These are phyloP conservation scores for Linum lewisii DNA, from an alignment of 345 rosid species.

Conservation along the genomic window DNA sequence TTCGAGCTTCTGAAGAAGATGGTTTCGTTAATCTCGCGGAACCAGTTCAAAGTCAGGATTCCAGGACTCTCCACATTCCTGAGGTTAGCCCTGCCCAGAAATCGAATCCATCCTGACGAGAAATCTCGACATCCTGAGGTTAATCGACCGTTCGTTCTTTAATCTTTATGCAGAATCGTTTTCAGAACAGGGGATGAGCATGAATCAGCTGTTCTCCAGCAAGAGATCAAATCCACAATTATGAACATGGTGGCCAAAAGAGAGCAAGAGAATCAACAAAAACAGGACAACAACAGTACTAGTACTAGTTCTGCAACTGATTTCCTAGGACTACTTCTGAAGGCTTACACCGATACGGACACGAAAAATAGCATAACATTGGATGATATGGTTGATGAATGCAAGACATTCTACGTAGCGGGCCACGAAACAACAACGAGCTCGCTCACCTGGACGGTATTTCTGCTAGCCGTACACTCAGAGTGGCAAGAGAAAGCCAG, in stretches of 20 bases:
- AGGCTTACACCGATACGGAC: not conserved
- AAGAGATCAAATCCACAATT: not conserved
- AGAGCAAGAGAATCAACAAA: not conserved
- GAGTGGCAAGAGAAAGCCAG: constrained; percentile 2
- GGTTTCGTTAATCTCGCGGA: not conserved
- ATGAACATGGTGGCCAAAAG: not conserved
- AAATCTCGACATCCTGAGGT: too few relatives aligned
- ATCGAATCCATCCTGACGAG: too few relatives aligned
- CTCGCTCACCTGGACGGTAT: not conserved
- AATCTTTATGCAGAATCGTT: not conserved
- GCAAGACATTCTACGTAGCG: not conserved
- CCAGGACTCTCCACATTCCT: not conserved
- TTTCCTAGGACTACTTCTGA: not conserved
- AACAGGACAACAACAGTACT: too few relatives aligned
- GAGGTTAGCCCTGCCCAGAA: not conserved
- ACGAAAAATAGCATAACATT: not conserved
- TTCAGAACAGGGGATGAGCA: not conserved
- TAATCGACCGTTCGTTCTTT: too few relatives aligned
- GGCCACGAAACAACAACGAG: constrained; percentile 1
- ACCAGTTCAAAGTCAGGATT: not conserved
- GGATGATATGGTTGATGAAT: constrained; percentile 1
- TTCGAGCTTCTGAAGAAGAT: not conserved
- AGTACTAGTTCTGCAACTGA: not conserved
- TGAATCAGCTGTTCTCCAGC: not conserved
- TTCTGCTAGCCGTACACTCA: not conserved